Base-by-base conservation (phyloP, 1,284 basidiomycete species). In the Exsudoporus floridanus region DNA sequence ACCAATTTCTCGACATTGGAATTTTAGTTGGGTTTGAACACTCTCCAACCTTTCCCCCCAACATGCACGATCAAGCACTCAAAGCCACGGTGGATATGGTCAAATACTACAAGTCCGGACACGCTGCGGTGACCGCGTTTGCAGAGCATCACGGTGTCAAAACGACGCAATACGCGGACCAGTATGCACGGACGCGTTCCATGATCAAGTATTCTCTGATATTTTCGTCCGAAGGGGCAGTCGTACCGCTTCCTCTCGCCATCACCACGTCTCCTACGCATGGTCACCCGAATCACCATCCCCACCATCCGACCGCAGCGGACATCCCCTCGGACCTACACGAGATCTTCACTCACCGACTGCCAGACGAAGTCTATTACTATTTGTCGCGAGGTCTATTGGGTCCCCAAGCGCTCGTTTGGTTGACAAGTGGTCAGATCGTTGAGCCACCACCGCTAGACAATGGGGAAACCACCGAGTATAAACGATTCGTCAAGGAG, bases 321-420 rank as follows among this genome's bases (percentile, higher is more conserved):
- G 96, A 98, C 62, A 86, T 99, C 34, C 96, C 96, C 1, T 72
- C 77, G 39, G 96, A 99, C 73, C 76, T 99, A 35, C 91, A 97
- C 67, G 94, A 98, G 48, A 90, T 99, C 59, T 99, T 98, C 74
- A 97, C 94, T 4, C 81, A 92, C 69, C 88, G 94, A 34, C 79
- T 99, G 16, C 96, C 97, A 0, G 96, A 99, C 72, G 95, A 99
- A 69, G 81, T 98, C 53, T 98, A 96, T 76, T 96, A 90, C 72
- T 96, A 98, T 70, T 81, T 99, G 53, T 98, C 94, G 42, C 85
- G 94, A 16, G 96, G 96, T 7, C 81, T 99, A 25, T 73, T 98
- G 52, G 86, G 87, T 12, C 89, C 94, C 0, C 89, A 91, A 59
- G 85, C 94, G 9, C 82, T 99, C 16, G 88, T 94, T 21, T 96